These are phyloP conservation scores for Zychaea mexicana DNA, from an alignment of 371 early-diverging fungal species.

Conservation along the genomic window DNA sequence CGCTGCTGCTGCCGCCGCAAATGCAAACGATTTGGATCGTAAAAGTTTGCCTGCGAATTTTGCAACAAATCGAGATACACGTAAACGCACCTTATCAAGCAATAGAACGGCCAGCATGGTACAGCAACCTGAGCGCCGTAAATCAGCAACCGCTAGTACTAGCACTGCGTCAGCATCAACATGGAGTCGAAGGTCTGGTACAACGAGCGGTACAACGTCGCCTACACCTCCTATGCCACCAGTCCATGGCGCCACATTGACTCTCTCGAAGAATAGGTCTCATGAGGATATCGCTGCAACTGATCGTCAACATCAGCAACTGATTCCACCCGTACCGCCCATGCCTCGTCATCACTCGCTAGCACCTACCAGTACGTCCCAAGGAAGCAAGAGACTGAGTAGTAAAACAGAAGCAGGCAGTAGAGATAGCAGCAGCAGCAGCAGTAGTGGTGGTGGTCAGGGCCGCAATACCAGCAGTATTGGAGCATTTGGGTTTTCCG, in stretches of 20 bases:
- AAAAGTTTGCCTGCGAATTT: constrained; percentile 21
- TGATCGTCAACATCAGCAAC: background rate
- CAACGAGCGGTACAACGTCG: background rate
- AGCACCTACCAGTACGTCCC: background rate
- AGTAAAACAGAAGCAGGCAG: constrained; percentile 3
- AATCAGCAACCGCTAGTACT: background rate
- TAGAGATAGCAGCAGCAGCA: constrained; percentile 14
- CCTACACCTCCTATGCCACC: background rate
- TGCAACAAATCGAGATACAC: background rate
- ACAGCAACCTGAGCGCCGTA: background rate
- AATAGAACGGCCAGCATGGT: background rate
- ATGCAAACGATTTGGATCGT: constrained; percentile 6
- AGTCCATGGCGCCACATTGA: background rate
- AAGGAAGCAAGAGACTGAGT: background rate
- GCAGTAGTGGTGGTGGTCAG: constrained; percentile 1
- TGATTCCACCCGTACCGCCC: constrained; percentile 21
- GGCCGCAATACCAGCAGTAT: constrained; percentile 10
- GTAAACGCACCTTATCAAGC: background rate
- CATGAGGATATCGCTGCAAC: background rate
- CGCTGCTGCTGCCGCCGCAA: background rate
- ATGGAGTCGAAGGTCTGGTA: background rate
- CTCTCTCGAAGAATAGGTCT: background rate
- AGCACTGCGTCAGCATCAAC: background rate
- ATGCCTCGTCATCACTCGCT: constrained; percentile 17
- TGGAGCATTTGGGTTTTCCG: background rate